Percentiles rank a stretch among this genome's conserved stretches.
Evolutionary conservation across 2,329 filamentous ascomycete species (phyloP).

Genomic region (Colletotrichum lupini): DNA sequence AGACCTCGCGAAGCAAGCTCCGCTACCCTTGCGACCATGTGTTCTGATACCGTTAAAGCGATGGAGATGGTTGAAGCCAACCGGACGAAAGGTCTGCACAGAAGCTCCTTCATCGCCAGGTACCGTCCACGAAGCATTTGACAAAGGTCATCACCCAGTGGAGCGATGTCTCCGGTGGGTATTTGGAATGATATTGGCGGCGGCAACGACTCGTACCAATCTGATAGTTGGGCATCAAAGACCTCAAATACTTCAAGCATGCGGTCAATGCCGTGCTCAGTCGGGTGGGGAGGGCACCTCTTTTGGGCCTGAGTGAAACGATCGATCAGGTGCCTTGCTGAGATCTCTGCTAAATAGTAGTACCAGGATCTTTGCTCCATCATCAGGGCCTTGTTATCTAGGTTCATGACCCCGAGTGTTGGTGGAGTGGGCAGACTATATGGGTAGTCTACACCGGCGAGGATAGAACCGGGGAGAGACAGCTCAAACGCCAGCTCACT

Average conservation of each 20-base stretch:
- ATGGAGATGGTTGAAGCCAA: conserved; percentile 29
- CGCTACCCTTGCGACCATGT: neutral
- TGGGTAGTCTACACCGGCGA: conserved; percentile 25
- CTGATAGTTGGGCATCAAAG: conserved; percentile 29
- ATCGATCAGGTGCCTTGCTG: conserved; percentile 25
- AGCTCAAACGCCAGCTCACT: conserved; percentile 31
- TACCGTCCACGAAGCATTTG: conserved; percentile 30
- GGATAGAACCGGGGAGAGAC: conserved; percentile 24
- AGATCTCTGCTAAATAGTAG: conserved; percentile 34
- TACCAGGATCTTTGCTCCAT: conserved; percentile 34
- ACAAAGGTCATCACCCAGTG: conserved; percentile 27
- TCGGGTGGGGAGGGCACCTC: conserved; percentile 6
- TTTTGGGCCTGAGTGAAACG: conserved; percentile 23
- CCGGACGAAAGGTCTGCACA: conserved; percentile 29
- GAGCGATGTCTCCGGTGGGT: conserved; percentile 8
- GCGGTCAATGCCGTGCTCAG: conserved; percentile 27
- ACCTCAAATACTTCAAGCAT: conserved; percentile 33
- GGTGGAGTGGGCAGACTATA: conserved; percentile 27
- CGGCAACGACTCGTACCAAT: conserved; percentile 30
- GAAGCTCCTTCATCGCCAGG: conserved; percentile 15
- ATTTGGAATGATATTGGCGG: conserved; percentile 27
- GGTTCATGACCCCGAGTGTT: conserved; percentile 4
- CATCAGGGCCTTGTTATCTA: conserved; percentile 24
- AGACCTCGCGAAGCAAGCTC: conserved; percentile 25
- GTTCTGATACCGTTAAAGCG: conserved; percentile 10